These are phyloP conservation scores for Microdochium bolleyi DNA, from an alignment of 2,329 filamentous ascomycete genomes.

Conservation along the genomic window DNA sequence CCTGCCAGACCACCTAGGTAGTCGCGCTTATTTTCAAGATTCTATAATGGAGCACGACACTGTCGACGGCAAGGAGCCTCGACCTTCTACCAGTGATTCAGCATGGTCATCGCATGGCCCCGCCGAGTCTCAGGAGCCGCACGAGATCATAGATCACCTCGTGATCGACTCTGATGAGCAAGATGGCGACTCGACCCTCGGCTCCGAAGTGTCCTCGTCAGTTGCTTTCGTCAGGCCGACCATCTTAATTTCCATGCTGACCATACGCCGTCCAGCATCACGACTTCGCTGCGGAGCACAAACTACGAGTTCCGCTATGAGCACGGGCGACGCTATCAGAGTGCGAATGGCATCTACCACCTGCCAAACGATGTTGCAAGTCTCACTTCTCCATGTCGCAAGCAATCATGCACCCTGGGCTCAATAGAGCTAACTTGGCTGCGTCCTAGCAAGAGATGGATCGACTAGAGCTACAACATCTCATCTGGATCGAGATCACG, in stretches of 20 bases:
- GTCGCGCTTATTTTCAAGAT: too few relatives aligned
- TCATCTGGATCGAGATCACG: constrained; percentile 9
- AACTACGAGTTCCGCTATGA: constrained; percentile 8
- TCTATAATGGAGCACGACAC: too few relatives aligned
- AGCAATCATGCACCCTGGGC: too few relatives aligned
- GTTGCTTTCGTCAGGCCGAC: not conserved
- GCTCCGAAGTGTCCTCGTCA: constrained; percentile 10
- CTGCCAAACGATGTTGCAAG: constrained; percentile 9
- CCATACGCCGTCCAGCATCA: constrained; percentile 3
- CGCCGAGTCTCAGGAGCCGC: not conserved
- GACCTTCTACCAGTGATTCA: too few relatives aligned
- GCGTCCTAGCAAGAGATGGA: constrained; percentile 10
- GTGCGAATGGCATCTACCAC: constrained; percentile 9
- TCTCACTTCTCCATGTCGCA: not conserved
- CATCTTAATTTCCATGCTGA: not conserved
- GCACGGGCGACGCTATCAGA: constrained; percentile 9
- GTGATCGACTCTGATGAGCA: constrained; percentile 7
- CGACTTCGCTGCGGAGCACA: constrained; percentile 7
- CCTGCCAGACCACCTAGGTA: too few relatives aligned
- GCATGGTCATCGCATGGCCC: not conserved
- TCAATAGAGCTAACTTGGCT: not conserved
- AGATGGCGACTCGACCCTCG: constrained; percentile 9
- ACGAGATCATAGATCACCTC: constrained; percentile 4
- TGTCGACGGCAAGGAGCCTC: too few relatives aligned
- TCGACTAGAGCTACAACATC: constrained; percentile 11